Conservation (phyloP, 768 basidiomycete species). For the Termitomyces sp. region DNA sequence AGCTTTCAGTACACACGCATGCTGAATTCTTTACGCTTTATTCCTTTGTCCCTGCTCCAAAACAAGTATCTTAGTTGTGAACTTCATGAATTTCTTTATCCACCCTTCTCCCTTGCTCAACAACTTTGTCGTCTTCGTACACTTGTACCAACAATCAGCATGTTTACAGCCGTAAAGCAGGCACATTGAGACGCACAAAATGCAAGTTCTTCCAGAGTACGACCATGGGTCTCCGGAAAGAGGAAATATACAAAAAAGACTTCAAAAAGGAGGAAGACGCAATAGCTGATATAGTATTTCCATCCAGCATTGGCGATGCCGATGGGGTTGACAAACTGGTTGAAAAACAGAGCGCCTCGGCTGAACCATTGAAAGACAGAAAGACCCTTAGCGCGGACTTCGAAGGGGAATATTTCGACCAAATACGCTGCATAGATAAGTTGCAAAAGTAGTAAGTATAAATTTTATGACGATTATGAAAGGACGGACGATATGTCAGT, state of each 20-base stretch:
- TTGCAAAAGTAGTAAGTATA: constrained; percentile 20
- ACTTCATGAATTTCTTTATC: constrained; percentile 27
- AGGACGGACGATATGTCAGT: constrained; percentile 38
- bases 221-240: constrained; percentile 53
- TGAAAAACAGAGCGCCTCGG: constrained; percentile 50
- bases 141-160: constrained; percentile 15
- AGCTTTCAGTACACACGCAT: too few species aligned
- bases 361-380: constrained; percentile 56
- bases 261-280: constrained; percentile 47
- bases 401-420: constrained; percentile 63
- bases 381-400: constrained; percentile 55
- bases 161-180: background rate
- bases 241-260: constrained; percentile 53
- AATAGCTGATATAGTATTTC: constrained; percentile 56
- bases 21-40: background rate
- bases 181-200: constrained; percentile 36
- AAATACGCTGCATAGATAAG: constrained; percentile 44
- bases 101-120: constrained; percentile 35
- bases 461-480: background rate
- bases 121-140: constrained; percentile 36
- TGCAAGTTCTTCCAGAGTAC: constrained; percentile 51
- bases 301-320: constrained; percentile 52
- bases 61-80: background rate
- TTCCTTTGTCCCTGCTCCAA: background rate
- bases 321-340: constrained; percentile 62